Percentiles rank a stretch among this genome's conserved stretches.
phyloP scores from a whole-genome alignment of 495 filamentous ascomycete genomes.

The Usnea hakonensis region DNA sequence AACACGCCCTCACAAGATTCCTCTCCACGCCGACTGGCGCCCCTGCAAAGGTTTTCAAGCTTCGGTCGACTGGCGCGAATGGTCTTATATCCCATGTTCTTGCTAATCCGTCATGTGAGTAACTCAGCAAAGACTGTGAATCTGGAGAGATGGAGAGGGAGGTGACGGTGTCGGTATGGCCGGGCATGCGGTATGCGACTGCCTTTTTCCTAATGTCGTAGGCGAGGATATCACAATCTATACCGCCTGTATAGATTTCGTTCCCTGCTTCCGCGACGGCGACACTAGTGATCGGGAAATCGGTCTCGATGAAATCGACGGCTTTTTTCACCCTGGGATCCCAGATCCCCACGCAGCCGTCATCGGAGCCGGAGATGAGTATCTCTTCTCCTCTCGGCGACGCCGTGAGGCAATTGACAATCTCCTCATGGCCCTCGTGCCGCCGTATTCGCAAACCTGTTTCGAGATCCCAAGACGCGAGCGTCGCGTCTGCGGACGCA shows the following conservation, averaged over 20 bases:
- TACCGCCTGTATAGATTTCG: conserved; percentile 89
- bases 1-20: conserved; percentile 85
- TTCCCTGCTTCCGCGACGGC: conserved; percentile 88
- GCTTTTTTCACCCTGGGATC: conserved; percentile 89
- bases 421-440: conserved; percentile 88
- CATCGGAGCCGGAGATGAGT: conserved; percentile 80
- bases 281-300: conserved; percentile 87
- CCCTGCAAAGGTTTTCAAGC: conserved; percentile 79
- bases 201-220: conserved; percentile 93
- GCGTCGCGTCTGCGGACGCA: conserved; percentile 82
- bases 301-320: conserved; percentile 78
- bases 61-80: conserved; percentile 80
- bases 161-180: conserved; percentile 87
- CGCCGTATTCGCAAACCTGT: conserved; percentile 79
- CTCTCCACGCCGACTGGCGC: conserved; percentile 81
- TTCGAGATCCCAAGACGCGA: conserved; percentile 92
- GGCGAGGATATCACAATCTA: conserved; percentile 94
- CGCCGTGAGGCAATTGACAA: conserved; percentile 84
- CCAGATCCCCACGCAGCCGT: conserved; percentile 93
- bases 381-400: conserved; percentile 84
- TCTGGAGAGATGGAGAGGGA: conserved; percentile 87
- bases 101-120: conserved; percentile 87
- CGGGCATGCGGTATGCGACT: conserved; percentile 76
- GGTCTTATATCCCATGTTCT: conserved; percentile 94
- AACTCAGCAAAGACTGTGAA: conserved; percentile 80